Base-by-base conservation (phyloP, 108 stramenopile species). In the Cylindrotheca fusiformis region DNA sequence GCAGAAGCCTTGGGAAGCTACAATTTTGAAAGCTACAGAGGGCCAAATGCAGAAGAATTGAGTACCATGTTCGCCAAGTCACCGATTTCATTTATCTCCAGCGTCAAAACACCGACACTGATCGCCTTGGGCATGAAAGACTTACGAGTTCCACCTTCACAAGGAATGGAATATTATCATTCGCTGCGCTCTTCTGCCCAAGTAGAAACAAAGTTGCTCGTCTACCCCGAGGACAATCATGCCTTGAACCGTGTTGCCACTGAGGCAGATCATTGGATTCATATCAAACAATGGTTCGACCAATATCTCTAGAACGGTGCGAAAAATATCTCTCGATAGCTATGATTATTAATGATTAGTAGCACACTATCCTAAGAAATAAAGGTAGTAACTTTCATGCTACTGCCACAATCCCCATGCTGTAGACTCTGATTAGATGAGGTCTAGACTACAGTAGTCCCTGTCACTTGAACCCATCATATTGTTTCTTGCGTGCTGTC, bases 71-170 rank as follows among this genome's bases (percentile, higher is more conserved):
- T 78, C 65, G 76, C 84, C 17, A 76, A 71, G 29, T 71, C 69
- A 33, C 91, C 96, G 4, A 85, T 93, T 30, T 71, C 80, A 30
- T 63, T 87, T 48, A 61, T 87, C 27, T 24, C 27, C n/a, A 65
- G 75, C 45, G 91, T 93, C 18, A 80, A 76, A 54, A 89, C 94
- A 27, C 95, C 97, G 5, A 91, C 90, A 19, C 68, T 97, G 56
- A 60, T 97, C 5, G 90, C 85, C 17, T 61, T 96, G 18, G 97
- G 97, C 0, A 73, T 83, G 74, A 56, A 59, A 20, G 95, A 96
- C 48, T 62, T 78, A 24, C 75, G 90, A 8, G 88, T 90, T 6
- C 88, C 90, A 27, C 82, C 81, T 5, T 80, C 78, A 5, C 90
- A 90, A 71, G 91, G 90, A 5, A 47, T 87, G 32, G 90, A 88